phyloP scores from a whole-genome alignment of 805 yeast species.

The Debaryomyces hansenii region DNA sequence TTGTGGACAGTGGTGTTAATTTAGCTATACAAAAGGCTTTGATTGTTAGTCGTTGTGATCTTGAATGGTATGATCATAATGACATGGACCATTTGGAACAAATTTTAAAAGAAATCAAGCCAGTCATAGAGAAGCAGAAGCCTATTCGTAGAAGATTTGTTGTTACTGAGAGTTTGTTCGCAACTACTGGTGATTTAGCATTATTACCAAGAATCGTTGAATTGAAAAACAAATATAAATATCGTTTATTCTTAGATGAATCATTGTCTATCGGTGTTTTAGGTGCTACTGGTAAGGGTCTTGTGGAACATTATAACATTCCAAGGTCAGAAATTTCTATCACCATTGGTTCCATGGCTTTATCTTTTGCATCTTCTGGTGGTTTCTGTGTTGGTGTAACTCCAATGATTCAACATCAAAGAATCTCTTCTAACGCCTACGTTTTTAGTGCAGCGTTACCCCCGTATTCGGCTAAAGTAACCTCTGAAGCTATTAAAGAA shows the following conservation, averaged over 20 bases:
- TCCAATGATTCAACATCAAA: conserved; percentile 87
- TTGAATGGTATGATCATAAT: conserved; percentile 84
- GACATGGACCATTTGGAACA: conserved; percentile 80
- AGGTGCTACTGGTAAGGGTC: conserved; percentile 84
- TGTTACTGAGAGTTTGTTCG: conserved; percentile 87
- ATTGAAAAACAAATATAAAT: conserved; percentile 79
- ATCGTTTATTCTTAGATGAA: conserved; percentile 86
- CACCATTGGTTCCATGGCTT: conserved; percentile 84
- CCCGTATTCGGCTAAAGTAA: conserved; percentile 77
- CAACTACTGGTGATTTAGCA: conserved; percentile 77
- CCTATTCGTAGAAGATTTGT: conserved; percentile 89
- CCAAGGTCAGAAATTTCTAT: conserved; percentile 76
- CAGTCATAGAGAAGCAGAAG: conserved; percentile 59
- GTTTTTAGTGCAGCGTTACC: conserved; percentile 95
- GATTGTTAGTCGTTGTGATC: conserved; percentile 79
- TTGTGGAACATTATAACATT: conserved; percentile 70
- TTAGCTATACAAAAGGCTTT: conserved; percentile 86
- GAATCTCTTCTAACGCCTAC: conserved; percentile 85
- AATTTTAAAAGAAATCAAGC: conserved; percentile 60
- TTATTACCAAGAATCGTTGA: conserved; percentile 66
- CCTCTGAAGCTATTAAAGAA: conserved; percentile 52
- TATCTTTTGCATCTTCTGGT: conserved; percentile 80
- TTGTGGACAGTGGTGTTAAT: conserved; percentile 79
- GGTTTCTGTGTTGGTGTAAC: conserved; percentile 89
- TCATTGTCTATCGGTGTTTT: conserved; percentile 81